phyloP scores from a whole-genome alignment of 208 protist species.

The Crithidia bombi region DNA sequence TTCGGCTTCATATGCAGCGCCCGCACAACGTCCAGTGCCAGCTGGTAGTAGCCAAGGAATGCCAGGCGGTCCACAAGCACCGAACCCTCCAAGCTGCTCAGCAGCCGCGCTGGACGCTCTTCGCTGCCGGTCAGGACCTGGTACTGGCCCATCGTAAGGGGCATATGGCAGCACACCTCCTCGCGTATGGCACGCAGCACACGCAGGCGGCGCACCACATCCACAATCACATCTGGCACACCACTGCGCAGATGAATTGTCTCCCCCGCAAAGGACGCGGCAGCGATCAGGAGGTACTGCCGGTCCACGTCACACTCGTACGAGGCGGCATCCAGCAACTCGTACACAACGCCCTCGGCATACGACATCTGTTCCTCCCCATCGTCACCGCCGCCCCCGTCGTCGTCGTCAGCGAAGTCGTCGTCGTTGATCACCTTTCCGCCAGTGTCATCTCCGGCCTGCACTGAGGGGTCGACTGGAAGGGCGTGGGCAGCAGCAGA shows the following conservation, averaged over 20 bases:
- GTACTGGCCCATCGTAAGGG: slow-evolving; percentile 34
- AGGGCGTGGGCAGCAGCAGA: background rate
- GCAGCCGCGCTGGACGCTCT: slow-evolving; percentile 21
- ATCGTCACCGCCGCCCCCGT: background rate
- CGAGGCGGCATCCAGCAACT: slow-evolving; percentile 45
- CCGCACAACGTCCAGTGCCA: slow-evolving; percentile 46
- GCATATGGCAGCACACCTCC: slow-evolving; percentile 30
- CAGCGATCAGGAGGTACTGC: slow-evolving; percentile 47
- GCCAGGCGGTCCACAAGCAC: slow-evolving; percentile 50
- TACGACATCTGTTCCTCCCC: slow-evolving; percentile 18
- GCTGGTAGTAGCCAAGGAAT: slow-evolving; percentile 39
- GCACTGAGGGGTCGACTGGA: background rate
- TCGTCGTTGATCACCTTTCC: background rate
- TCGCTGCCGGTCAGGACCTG: slow-evolving; percentile 20
- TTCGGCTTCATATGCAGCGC: slow-evolving; percentile 33
- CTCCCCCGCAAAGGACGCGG: slow-evolving; percentile 43
- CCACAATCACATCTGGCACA: slow-evolving; percentile 34
- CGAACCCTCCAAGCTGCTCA: slow-evolving; percentile 32
- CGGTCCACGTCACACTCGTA: slow-evolving; percentile 43
- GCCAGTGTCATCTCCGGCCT: slow-evolving; percentile 11
- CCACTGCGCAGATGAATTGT: slow-evolving; percentile 26
- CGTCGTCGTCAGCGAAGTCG: background rate
- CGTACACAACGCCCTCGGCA: slow-evolving; percentile 29
- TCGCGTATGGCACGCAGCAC: slow-evolving; percentile 43
- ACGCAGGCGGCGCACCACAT: slow-evolving; percentile 47